Evolutionary conservation across 768 basidiomycete genomes (phyloP).

Genomic region (Suillus subluteus): DNA sequence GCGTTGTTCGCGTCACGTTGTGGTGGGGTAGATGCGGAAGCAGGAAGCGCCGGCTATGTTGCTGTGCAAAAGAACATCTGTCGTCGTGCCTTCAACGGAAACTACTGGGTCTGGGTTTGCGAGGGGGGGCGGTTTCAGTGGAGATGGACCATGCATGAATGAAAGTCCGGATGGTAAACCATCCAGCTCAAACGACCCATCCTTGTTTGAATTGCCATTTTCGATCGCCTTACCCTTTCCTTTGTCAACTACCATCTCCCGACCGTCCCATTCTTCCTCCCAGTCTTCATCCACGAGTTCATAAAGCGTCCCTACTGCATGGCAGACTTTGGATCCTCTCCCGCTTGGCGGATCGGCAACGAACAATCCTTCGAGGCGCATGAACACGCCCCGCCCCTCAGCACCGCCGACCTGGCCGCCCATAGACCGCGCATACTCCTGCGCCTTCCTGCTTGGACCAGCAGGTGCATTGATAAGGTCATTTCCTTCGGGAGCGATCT

Average conservation of each 20-base stretch:
- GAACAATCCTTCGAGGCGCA: constrained; percentile 69
- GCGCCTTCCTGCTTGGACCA: constrained; percentile 46
- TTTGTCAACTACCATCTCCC: constrained; percentile 16
- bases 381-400: constrained; percentile 66
- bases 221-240: constrained; percentile 39
- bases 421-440: constrained; percentile 29
- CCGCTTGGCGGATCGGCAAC: constrained; percentile 54
- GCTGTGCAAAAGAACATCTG: constrained; percentile 17
- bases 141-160: constrained; percentile 25
- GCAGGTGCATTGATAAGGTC: constrained; percentile 63
- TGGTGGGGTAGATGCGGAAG: constrained; percentile 14
- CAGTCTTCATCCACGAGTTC: constrained; percentile 80
- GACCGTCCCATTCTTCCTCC: constrained; percentile 42
- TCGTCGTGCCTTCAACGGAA: constrained; percentile 23
- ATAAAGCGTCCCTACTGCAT: constrained; percentile 74
- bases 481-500: constrained; percentile 68
- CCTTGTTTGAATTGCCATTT: not conserved
- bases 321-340: constrained; percentile 57
- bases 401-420: constrained; percentile 48
- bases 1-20: constrained; percentile 30
- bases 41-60: constrained; percentile 25
- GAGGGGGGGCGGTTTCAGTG: constrained; percentile 34
- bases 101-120: constrained; percentile 34
- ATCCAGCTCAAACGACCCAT: constrained; percentile 14
- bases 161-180: constrained; percentile 11